Evolutionary conservation across 2,329 filamentous ascomycete genomes (phyloP).

Genomic region (Dactylellina sp.): DNA sequence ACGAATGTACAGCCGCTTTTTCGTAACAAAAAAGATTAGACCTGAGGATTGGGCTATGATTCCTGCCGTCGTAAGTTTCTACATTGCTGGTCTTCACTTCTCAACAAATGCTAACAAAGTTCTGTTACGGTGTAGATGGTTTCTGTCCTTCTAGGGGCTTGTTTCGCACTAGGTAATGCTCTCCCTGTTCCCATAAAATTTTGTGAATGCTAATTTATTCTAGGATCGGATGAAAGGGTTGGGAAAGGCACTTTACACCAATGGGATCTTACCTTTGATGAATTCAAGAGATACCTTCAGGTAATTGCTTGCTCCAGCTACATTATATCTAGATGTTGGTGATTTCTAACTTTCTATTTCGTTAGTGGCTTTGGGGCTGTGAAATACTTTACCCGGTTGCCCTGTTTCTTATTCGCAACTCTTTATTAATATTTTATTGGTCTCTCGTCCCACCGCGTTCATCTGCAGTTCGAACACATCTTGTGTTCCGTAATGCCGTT

Average conservation of each 20-base stretch:
- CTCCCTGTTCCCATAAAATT: not conserved
- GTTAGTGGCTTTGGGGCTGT: constrained; percentile 47
- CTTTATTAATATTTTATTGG: constrained; percentile 54
- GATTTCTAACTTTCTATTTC: not conserved
- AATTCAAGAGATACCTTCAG: constrained; percentile 46
- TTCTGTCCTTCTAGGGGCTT: constrained; percentile 36
- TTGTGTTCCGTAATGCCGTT: constrained; percentile 50
- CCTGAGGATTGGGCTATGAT: constrained; percentile 56
- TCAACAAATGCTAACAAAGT: constrained; percentile 2
- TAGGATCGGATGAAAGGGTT: constrained; percentile 52
- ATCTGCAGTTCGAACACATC: constrained; percentile 38
- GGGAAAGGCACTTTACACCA: constrained; percentile 53
- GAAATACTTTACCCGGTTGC: constrained; percentile 45
- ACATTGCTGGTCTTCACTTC: not conserved
- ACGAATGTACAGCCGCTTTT: constrained; percentile 45
- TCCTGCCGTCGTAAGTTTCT: constrained; percentile 44
- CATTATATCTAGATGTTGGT: not conserved
- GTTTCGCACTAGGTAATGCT: constrained; percentile 40
- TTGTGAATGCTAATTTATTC: not conserved
- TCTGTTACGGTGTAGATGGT: constrained; percentile 15
- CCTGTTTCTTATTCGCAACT: constrained; percentile 44
- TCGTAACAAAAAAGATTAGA: constrained; percentile 54
- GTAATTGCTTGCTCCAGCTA: not conserved
- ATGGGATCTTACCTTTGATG: constrained; percentile 47
- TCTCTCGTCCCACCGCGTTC: constrained; percentile 49